Percentiles rank a stretch among this genome's conserved stretches.
Conservation (phyloP, 208 protist genomes). For the Crithidia fasciculata region DNA sequence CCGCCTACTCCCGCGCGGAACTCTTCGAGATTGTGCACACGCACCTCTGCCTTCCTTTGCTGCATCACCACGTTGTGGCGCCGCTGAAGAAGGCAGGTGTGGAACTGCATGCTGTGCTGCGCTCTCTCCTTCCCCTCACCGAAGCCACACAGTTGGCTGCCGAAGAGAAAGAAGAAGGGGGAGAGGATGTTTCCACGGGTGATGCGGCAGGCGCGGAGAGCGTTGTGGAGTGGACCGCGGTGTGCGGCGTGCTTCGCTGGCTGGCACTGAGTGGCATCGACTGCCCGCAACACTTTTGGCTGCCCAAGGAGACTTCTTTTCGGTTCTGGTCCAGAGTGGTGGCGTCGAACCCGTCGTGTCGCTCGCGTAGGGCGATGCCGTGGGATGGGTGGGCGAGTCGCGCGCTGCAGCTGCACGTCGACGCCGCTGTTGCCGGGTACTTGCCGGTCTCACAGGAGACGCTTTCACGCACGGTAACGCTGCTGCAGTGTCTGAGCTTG, state of each 20-base stretch:
- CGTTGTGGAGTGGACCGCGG: constrained; percentile 14
- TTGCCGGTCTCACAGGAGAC: constrained; percentile 23
- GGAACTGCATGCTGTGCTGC: constrained; percentile 5
- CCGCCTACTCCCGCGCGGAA: constrained; percentile 25
- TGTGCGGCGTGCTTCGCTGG: constrained; percentile 11
- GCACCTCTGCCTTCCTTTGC: constrained; percentile 26
- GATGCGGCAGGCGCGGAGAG: background rate
- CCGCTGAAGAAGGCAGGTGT: constrained; percentile 19
- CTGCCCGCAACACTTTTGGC: constrained; percentile 18
- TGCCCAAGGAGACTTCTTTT: background rate
- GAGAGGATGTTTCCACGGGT: no score
- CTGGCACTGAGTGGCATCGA: constrained; percentile 12
- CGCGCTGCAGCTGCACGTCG: constrained; percentile 31
- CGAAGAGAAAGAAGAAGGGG: background rate
- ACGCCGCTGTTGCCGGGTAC: constrained; percentile 18
- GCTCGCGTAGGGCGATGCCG: constrained; percentile 21
- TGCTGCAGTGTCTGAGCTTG: constrained; percentile 21
- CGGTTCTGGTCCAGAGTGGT: constrained; percentile 5
- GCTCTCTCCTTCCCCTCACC: background rate
- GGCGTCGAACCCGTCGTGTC: background rate
- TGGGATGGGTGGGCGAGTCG: constrained; percentile 22
- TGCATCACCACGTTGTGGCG: constrained; percentile 13
- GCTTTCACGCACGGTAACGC: constrained; percentile 15
- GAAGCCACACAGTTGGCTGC: background rate
- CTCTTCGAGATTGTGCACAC: constrained; percentile 30